phyloP scores from a whole-genome alignment of 495 filamentous ascomycete genomes.

The Extremus antarcticus region DNA sequence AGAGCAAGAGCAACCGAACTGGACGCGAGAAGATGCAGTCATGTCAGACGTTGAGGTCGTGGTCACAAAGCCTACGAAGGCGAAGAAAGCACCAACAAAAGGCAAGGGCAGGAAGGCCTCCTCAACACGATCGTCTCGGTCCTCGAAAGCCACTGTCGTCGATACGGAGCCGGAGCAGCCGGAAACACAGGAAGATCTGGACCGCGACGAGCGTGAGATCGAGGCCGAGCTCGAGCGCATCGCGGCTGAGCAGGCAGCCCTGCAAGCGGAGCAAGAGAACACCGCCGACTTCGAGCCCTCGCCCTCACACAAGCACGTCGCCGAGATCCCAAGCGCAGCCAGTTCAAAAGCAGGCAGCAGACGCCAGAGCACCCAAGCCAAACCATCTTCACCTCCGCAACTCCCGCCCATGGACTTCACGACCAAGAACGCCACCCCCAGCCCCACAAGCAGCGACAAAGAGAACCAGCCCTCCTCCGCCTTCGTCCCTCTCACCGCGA shows the following conservation, averaged over 20 bases:
- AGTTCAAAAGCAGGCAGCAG: not conserved
- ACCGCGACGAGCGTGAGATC: constrained; percentile 17
- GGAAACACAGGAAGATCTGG: constrained; percentile 12
- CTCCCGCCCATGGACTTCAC: not conserved
- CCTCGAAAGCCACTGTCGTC: constrained; percentile 11
- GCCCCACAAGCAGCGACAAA: constrained; percentile 16
- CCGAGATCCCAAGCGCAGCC: not conserved
- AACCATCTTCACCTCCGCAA: not conserved
- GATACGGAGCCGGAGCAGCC: constrained; percentile 1
- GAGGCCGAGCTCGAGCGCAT: constrained; percentile 18
- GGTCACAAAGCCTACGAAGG: constrained; percentile 1
- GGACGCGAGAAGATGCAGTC: not conserved
- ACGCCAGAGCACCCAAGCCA: not conserved
- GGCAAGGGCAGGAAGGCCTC: constrained; percentile 14
- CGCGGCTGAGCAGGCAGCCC: constrained; percentile 9
- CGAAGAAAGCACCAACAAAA: constrained; percentile 16
- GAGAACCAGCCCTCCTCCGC: constrained; percentile 17
- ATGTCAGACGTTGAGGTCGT: constrained; percentile 1
- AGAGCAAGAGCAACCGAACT: not conserved
- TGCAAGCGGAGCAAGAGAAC: constrained; percentile 6
- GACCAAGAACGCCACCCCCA: not conserved
- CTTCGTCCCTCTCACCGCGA: not conserved
- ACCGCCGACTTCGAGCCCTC: constrained; percentile 9
- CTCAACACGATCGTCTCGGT: constrained; percentile 12
- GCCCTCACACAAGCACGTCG: not conserved